Percentiles rank a stretch among this genome's conserved stretches.
Evolutionary conservation across 2,329 filamentous ascomycete species (phyloP).

Genomic region (Fusarium tjaetaba): DNA sequence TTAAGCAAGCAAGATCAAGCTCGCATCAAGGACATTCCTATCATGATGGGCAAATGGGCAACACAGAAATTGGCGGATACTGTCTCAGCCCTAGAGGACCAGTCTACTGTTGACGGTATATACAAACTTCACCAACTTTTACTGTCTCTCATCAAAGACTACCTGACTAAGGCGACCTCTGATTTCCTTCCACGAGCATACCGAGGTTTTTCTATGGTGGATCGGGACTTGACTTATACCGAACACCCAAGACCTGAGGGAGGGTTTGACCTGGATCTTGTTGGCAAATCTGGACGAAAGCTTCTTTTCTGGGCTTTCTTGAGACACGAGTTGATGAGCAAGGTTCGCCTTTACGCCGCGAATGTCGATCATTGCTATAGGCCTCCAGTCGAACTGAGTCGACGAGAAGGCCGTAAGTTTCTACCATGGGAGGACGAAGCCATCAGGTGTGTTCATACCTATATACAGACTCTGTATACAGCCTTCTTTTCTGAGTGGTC

Average conservation of each 20-base stretch:
- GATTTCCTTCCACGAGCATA: not conserved
- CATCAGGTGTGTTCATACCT: not conserved
- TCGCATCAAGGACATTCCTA: not conserved
- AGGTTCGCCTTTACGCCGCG: not conserved
- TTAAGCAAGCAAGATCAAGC: not conserved
- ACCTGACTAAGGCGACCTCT: constrained; percentile 2
- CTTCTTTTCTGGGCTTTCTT: constrained; percentile 4
- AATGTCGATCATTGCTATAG: not conserved
- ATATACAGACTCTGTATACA: not conserved
- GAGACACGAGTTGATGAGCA: constrained; percentile 1
- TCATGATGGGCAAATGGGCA: not conserved
- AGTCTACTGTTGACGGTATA: not conserved
- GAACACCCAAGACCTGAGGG: not conserved
- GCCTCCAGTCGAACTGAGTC: not conserved
- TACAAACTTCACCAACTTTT: not conserved
- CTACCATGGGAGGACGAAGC: not conserved
- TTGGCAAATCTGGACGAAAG: not conserved
- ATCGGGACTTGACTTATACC: too few relatives aligned
- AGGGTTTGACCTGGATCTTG: not conserved
- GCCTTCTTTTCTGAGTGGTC: not conserved
- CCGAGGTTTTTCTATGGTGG: not conserved
- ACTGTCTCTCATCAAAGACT: constrained; percentile 3
- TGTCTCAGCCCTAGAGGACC: too few relatives aligned
- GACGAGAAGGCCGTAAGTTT: not conserved
- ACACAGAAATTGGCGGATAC: not conserved